phyloP scores from a whole-genome alignment of 2,329 filamentous ascomycete species.

The Lomentospora prolificans region DNA sequence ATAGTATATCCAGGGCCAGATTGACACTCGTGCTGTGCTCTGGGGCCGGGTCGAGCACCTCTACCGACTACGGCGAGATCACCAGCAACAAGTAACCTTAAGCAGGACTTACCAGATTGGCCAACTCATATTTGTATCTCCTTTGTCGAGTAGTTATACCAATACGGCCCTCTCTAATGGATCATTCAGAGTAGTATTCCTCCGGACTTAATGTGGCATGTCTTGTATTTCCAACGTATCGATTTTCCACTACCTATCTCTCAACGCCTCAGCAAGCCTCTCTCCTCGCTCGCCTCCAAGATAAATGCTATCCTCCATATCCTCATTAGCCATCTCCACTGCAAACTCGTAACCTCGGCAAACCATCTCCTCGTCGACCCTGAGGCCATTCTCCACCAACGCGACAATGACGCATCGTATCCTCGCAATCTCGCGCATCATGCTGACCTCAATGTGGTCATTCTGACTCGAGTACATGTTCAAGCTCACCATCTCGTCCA shows the following conservation, averaged over 20 bases:
- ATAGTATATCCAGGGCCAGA: no score
- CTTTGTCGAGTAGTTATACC: no score
- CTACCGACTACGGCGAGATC: no score
- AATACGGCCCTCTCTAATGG: no score
- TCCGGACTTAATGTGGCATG: no score
- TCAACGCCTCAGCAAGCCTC: conserved; percentile 31
- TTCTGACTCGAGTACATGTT: conserved; percentile 95
- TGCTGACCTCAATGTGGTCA: conserved; percentile 66
- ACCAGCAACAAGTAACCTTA: no score
- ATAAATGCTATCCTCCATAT: conserved; percentile 49
- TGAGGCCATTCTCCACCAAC: conserved; percentile 69
- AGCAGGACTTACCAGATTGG: no score
- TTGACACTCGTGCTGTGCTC: no score
- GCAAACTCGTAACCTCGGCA: conserved; percentile 73
- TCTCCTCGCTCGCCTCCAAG: conserved; percentile 48
- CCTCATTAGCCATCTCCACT: conserved; percentile 60
- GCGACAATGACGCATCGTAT: conserved; percentile 73
- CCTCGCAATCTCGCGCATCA: conserved; percentile 79
- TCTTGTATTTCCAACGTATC: background rate
- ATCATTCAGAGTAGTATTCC: no score
- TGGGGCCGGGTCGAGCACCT: no score
- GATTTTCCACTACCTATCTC: conserved; percentile 6
- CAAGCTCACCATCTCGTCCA: conserved; percentile 78
- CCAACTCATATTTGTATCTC: no score
- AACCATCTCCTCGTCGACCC: conserved; percentile 86